Base-by-base conservation (phyloP, 2,329 filamentous ascomycete species). In the Nannizzia gypsea region DNA sequence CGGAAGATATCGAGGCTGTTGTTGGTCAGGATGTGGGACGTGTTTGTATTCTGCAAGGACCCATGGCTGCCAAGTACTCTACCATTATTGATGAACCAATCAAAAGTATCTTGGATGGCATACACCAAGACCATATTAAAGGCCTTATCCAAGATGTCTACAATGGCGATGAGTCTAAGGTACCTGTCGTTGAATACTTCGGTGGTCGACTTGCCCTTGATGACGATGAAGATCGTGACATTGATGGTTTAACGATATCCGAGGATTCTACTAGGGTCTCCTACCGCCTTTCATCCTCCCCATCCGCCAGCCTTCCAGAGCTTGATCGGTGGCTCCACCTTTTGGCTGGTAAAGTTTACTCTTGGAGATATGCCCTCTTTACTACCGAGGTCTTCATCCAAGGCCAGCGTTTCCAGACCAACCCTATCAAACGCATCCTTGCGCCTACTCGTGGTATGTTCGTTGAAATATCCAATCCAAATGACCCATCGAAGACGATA, bases 401-500 rank as follows among this genome's bases (percentile, higher is more conserved):
- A 74, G 93, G 91, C 15, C 88, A 96, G 73, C 90, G 95, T 70
- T 97, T 96, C 78, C 90, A 97, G 78, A 95, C 90, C 61, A 99
- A 99, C 76, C 95, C 93, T 0, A 88, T 96, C 77, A 88, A 86
- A 71, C 86, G 92, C 60, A 90, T 99, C 62, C 92, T 97, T 65
- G 86, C 89, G 9, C 93, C 93, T 13, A 83, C 85, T 13, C 85
- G 86, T 36, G 93, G 93, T 54, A 84, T 97, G 73, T 87, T 90
- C 62, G 89, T 99, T 36, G 93, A 99, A 76, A 88, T 99, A 63
- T 73, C 81, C 22, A 77, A 92, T 70, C 90, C 92, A 22, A 86
- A 92, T 61, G 85, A 96, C 46, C 86, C 91, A 3, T 76, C 82
- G 62, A 91, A 89, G 77, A 97, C 91, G 2, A 81, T 85, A 59